These are phyloP conservation scores for Ramalina peruviana DNA, from an alignment of 495 filamentous ascomycete genomes.

Conservation along the genomic window DNA sequence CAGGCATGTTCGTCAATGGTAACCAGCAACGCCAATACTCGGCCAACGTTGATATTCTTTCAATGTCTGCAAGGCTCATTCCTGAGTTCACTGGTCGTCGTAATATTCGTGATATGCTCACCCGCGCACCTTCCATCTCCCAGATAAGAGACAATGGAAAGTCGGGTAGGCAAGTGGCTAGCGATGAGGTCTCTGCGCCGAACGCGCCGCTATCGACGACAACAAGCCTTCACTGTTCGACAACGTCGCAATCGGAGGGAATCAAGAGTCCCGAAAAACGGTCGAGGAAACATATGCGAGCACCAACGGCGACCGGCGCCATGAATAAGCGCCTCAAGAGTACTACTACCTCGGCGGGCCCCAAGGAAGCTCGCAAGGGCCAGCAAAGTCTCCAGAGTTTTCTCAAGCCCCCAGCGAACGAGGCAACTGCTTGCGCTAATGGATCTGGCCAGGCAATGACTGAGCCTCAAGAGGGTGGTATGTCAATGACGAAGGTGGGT, in stretches of 20 bases:
- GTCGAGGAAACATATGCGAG: neutral
- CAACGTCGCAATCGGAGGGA: neutral
- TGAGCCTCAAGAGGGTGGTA: no score
- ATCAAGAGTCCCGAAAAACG: neutral
- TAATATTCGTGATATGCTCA: slow-evolving; percentile 90
- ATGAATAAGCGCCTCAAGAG: slow-evolving; percentile 36
- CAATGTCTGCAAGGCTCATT: slow-evolving; percentile 68
- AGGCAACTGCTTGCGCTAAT: neutral
- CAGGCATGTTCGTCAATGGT: slow-evolving; percentile 60
- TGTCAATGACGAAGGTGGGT: no score
- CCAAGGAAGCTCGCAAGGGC: slow-evolving; percentile 26
- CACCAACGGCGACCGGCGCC: neutral
- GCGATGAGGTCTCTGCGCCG: neutral
- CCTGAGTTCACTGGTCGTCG: slow-evolving; percentile 75
- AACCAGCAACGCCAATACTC: slow-evolving; percentile 52
- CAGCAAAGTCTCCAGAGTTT: slow-evolving; percentile 75
- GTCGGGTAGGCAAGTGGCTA: neutral
- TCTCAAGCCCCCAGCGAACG: slow-evolving; percentile 47
- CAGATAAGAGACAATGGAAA: neutral
- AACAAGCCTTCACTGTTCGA: no score
- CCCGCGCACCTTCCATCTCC: slow-evolving; percentile 33
- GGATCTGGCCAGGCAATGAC: no score
- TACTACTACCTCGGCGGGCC: slow-evolving; percentile 9
- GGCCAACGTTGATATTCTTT: slow-evolving; percentile 42
- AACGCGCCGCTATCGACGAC: no score